Conservation (phyloP, 305 asterid genomes). For the Nicotiana rustica region DNA sequence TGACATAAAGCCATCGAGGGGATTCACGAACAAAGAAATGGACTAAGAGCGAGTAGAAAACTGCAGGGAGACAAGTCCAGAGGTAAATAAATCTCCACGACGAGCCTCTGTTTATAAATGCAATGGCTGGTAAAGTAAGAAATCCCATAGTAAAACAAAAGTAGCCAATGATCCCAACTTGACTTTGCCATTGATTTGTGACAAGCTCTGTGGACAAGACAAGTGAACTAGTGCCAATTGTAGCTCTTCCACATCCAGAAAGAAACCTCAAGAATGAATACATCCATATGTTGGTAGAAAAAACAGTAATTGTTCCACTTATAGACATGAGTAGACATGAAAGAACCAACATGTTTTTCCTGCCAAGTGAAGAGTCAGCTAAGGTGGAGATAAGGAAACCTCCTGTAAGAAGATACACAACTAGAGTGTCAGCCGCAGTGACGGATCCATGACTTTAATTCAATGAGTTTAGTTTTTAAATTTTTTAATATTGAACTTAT, state of each 20-base stretch:
- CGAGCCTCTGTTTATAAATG: slow-evolving; percentile 41
- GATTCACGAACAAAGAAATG: slow-evolving; percentile 54
- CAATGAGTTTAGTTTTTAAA: too few species aligned
- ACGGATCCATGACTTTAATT: too few species aligned
- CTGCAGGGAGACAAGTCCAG: slow-evolving; percentile 53
- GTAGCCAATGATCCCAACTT: slow-evolving; percentile 58
- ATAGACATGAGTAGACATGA: slow-evolving; percentile 55
- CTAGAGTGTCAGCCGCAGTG: too few species aligned
- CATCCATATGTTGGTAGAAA: slow-evolving; percentile 39
- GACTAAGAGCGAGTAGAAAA: slow-evolving; percentile 48
- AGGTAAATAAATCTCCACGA: slow-evolving; percentile 67
- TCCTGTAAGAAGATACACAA: slow-evolving; percentile 36
- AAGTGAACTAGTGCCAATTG: slow-evolving; percentile 60
- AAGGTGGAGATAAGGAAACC: slow-evolving; percentile 53
- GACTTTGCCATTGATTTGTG: slow-evolving; percentile 56
- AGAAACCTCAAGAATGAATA: slow-evolving; percentile 37
- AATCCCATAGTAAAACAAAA: slow-evolving; percentile 59
- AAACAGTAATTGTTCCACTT: slow-evolving; percentile 46
- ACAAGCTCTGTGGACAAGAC: slow-evolving; percentile 68
- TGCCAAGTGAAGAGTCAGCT: slow-evolving; percentile 59
- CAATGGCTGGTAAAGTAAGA: slow-evolving; percentile 58
- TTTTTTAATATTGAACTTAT: too few species aligned
- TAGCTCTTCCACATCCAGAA: slow-evolving; percentile 59
- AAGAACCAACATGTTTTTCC: slow-evolving; percentile 51
- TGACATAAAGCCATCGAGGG: slow-evolving; percentile 60